A percentile compares a stretch with the other conserved stretches of the same genome.
Conservation (phyloP, 176 grass and related monocot genomes). For the Eleusine coracana region DNA sequence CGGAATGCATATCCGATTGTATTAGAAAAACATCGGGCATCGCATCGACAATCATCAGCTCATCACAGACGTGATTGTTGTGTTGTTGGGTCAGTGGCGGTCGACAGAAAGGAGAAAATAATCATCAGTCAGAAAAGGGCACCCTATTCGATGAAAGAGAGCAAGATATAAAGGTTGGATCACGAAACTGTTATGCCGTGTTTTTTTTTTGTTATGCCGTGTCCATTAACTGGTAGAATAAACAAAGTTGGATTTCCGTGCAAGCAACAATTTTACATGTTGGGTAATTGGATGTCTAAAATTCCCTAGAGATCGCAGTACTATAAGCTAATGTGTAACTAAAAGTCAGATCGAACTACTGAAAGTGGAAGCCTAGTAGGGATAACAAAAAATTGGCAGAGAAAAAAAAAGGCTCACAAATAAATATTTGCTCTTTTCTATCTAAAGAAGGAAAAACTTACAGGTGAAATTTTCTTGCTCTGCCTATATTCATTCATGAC, state of each 20-base stretch:
- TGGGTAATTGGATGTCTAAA: not conserved
- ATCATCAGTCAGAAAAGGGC: not conserved
- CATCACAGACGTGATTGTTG: not conserved
- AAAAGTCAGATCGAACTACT: not conserved
- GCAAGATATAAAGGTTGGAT: not conserved
- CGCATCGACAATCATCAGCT: slow-evolving; percentile 23
- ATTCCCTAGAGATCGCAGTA: not conserved
- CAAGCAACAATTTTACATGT: not conserved
- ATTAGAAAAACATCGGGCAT: not conserved
- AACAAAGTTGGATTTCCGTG: not conserved
- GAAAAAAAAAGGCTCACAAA: not conserved
- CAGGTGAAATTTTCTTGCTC: not conserved
- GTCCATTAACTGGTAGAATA: slow-evolving; percentile 6
- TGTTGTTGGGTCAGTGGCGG: not conserved
- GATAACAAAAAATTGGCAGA: not conserved
- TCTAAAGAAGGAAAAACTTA: not conserved
- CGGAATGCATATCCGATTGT: not conserved
- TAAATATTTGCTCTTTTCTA: slow-evolving; percentile 4
- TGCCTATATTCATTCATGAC: too few species aligned
- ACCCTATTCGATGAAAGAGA: not conserved
- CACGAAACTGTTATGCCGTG: not conserved
- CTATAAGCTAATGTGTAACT: not conserved
- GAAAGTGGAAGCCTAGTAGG: not conserved
- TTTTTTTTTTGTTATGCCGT: not conserved
- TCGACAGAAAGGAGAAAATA: not conserved